These are phyloP conservation scores for Leccinellum albellum DNA, from an alignment of 768 basidiomycete species.

Conservation along the genomic window DNA sequence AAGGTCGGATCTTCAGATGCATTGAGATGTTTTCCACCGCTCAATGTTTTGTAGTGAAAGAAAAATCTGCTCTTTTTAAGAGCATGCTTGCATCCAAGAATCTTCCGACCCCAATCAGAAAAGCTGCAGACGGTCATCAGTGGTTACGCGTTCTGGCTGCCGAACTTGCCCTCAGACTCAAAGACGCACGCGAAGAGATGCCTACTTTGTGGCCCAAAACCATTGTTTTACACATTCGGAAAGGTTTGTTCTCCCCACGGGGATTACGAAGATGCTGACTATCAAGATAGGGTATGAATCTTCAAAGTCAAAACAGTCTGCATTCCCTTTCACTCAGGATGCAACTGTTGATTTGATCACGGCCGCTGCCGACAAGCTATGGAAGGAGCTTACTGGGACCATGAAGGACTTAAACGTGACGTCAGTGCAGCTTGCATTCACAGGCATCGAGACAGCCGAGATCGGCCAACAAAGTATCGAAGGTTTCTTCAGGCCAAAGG, in stretches of 20 bases:
- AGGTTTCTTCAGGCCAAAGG: slow-evolving; percentile 62
- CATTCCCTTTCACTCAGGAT: slow-evolving; percentile 80
- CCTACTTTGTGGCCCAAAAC: slow-evolving; percentile 91
- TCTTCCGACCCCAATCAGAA: slow-evolving; percentile 72
- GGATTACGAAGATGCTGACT: neutral
- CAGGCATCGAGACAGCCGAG: slow-evolving; percentile 72
- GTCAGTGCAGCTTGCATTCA: slow-evolving; percentile 68
- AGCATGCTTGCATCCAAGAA: slow-evolving; percentile 98
- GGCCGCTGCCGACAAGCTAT: slow-evolving; percentile 71
- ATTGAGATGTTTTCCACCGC: neutral
- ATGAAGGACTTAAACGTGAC: slow-evolving; percentile 59
- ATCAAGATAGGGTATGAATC: slow-evolving; percentile 53
- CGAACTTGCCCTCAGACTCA: slow-evolving; percentile 81
- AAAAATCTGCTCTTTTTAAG: slow-evolving; percentile 75
- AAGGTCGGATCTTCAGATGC: slow-evolving; percentile 50
- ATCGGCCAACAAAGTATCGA: slow-evolving; percentile 84
- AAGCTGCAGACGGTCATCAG: slow-evolving; percentile 70
- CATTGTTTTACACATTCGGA: slow-evolving; percentile 72
- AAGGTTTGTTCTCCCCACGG: slow-evolving; percentile 43
- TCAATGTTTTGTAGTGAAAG: slow-evolving; percentile 61
- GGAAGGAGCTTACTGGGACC: slow-evolving; percentile 80
- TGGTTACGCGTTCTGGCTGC: slow-evolving; percentile 93
- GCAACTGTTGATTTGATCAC: slow-evolving; percentile 75
- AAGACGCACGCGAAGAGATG: slow-evolving; percentile 69
- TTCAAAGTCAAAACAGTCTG: slow-evolving; percentile 73